phyloP scores from a whole-genome alignment of 768 basidiomycete species.

The Boletus barrowsii region DNA sequence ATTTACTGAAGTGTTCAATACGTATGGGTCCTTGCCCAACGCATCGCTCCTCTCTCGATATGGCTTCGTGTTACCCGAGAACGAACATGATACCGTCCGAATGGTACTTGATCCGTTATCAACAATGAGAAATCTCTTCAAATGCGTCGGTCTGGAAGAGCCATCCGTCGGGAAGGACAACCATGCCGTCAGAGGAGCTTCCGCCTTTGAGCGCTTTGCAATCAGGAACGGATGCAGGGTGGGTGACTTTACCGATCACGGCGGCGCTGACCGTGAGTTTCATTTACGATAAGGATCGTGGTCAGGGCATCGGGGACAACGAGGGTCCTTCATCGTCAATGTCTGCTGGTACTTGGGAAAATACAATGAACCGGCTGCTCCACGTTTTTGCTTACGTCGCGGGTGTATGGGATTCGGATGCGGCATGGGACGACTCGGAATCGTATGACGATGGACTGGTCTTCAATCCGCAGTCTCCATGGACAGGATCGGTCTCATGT shows the following conservation, averaged over 20 bases:
- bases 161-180: not conserved
- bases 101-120: conserved; percentile 26
- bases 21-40: conserved; percentile 68
- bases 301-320: conserved; percentile 19
- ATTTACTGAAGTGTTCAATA: conserved; percentile 66
- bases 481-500: conserved; percentile 8
- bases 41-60: conserved; percentile 65
- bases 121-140: conserved; percentile 11
- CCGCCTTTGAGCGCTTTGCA: conserved; percentile 4
- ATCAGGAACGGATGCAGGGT: conserved; percentile 30
- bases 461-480: conserved; percentile 25
- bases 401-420: conserved; percentile 20
- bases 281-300: conserved; percentile 23
- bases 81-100: conserved; percentile 59
- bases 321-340: conserved; percentile 6
- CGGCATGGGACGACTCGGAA: conserved; percentile 28
- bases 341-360: conserved; percentile 14
- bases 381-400: conserved; percentile 21
- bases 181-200: conserved; percentile 19
- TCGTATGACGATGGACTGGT: conserved; percentile 20
- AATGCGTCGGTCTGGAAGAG: conserved; percentile 8
- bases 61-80: conserved; percentile 72
- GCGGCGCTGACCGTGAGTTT: conserved; percentile 15
- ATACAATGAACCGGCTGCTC: conserved; percentile 10
- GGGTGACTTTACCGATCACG: conserved; percentile 20